A percentile compares a stretch with the other conserved stretches of the same genome.
Evolutionary conservation across 2,329 filamentous ascomycete species (phyloP).

Genomic region (Trichoderma sp.): DNA sequence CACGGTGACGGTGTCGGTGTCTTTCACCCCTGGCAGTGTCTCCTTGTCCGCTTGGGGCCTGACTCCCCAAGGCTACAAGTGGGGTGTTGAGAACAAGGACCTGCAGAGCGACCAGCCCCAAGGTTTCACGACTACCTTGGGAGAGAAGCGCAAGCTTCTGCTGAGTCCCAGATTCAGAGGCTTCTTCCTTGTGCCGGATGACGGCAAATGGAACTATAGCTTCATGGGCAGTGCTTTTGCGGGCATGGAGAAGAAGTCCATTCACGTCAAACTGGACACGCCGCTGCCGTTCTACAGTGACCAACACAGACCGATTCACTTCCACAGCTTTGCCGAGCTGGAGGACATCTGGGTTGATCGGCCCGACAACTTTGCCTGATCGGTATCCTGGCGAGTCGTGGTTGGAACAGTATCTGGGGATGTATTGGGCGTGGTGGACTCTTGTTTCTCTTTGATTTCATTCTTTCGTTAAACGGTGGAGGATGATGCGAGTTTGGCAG

Average conservation of each 20-base stretch:
- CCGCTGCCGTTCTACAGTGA: constrained; percentile 89
- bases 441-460: no score
- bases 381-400: background rate
- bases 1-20: constrained; percentile 91
- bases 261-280: constrained; percentile 92
- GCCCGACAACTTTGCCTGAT: constrained; percentile 86
- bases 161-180: constrained; percentile 92
- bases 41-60: constrained; percentile 92
- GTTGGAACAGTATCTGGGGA: constrained; percentile 2
- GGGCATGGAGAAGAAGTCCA: constrained; percentile 83
- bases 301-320: constrained; percentile 88
- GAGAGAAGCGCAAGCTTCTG: constrained; percentile 91
- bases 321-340: constrained; percentile 95
- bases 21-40: constrained; percentile 95
- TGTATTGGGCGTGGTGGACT: background rate
- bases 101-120: constrained; percentile 88
- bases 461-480: background rate
- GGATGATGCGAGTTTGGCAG: constrained; percentile 13
- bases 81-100: constrained; percentile 96
- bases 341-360: constrained; percentile 97
- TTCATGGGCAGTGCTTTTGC: constrained; percentile 94
- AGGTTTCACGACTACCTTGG: constrained; percentile 89
- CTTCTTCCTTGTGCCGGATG: constrained; percentile 94
- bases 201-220: constrained; percentile 92
- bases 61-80: constrained; percentile 90